Base-by-base conservation (phyloP, 768 basidiomycete genomes). In the Suillus placidus region DNA sequence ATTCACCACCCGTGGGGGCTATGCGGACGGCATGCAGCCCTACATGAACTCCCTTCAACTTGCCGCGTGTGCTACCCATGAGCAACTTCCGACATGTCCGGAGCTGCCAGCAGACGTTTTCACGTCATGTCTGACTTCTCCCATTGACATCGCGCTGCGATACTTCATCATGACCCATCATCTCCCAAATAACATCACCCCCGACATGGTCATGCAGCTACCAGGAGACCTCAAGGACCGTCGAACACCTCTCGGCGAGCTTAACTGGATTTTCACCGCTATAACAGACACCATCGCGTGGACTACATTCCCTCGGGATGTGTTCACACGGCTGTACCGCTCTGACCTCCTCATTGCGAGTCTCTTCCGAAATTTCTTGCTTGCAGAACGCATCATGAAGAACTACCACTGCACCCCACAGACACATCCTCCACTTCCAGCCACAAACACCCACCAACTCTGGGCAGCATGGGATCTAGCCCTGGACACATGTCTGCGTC, bases 231-330 rank as follows among this genome's bases (percentile, higher is more conserved):
- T 99, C 66, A 97, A 97, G 78, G 97, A 99, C 73, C 87, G 97
- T 23, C 87, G 96, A 32, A 99, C 97, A 0, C 96, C 97, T 1
- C 82, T 99, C 0, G 97, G 97, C 60, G 97, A 99, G 79, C 86
- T 99, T n/a, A 97, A 97, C 75, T 99, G 97, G 97, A 99, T 99
- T 68, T 99, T 99, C 79, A 99, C 95, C 1, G 95, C 97, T 40
- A 93, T 99, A 64, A 99, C 97, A 18, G 97, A 99, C 78, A 99
- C 97, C 10, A 99, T 99, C 67, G 97, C 97, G 8, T 99, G 97
- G 97, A 96, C 96, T 16, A 93, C 94, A 3, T 97, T 99, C 76
- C 91, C 95, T 45, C 87, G 91, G 55, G 95, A 97, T 43, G 86
- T 94, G 4, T 99, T 99, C 78, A 95, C 95, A 20, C 88, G 94